Percentiles rank a stretch among this genome's conserved stretches.
Conservation (phyloP, 306 rosid genomes). For the Prunus campanulata region DNA sequence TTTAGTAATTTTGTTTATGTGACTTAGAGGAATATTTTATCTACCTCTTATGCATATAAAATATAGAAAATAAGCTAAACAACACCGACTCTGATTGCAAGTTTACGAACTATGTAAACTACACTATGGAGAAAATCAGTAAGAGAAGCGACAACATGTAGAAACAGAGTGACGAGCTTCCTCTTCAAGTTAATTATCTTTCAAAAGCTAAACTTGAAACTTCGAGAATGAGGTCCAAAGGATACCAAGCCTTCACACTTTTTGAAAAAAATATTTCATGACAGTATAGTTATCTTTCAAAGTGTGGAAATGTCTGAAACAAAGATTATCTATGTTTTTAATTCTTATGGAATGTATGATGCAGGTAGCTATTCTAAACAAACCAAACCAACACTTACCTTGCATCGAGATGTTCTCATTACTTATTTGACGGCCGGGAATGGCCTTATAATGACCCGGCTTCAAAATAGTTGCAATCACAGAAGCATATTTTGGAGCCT, state of each 20-base stretch:
- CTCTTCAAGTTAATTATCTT: neutral
- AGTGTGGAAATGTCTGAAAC: neutral
- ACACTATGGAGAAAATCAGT: neutral
- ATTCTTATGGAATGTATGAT: neutral
- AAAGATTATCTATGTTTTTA: neutral
- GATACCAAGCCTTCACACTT: neutral
- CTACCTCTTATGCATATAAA: too few species aligned
- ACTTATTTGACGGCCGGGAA: slow-evolving; percentile 31
- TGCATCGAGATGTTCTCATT: slow-evolving; percentile 65
- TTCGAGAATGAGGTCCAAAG: neutral
- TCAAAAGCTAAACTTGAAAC: neutral
- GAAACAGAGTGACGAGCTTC: neutral
- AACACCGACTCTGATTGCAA: neutral
- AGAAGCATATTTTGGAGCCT: slow-evolving; percentile 93
- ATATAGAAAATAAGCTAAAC: neutral
- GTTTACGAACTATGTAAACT: neutral
- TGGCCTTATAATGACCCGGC: slow-evolving; percentile 39
- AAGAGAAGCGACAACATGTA: neutral
- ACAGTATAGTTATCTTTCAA: neutral
- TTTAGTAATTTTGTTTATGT: neutral
- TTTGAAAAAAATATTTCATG: neutral
- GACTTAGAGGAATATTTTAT: neutral
- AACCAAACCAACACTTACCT: slow-evolving; percentile 40
- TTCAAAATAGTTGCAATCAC: slow-evolving; percentile 79
- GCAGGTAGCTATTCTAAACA: neutral